phyloP scores from a whole-genome alignment of 2,329 filamentous ascomycete genomes.

The Lasiodiplodia citricola region DNA sequence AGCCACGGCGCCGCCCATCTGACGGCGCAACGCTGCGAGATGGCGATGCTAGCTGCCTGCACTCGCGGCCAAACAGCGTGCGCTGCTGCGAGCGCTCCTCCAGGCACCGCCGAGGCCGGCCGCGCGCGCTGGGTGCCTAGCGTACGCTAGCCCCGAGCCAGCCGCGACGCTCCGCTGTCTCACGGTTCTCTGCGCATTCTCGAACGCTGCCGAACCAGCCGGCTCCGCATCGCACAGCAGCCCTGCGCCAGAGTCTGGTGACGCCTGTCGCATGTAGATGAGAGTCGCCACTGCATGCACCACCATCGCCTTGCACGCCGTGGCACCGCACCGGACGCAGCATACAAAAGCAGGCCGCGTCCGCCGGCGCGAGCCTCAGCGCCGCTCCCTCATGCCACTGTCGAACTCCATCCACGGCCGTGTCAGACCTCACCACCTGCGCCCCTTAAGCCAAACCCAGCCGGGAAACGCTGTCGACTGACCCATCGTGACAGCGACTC shows the following conservation, averaged over 20 bases:
- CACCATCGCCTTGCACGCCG: constrained; percentile 14
- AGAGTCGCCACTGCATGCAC: constrained; percentile 17
- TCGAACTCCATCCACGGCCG: neutral
- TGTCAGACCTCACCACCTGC: constrained; percentile 12
- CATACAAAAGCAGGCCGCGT: constrained; percentile 19
- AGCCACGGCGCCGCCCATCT: neutral
- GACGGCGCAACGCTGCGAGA: neutral
- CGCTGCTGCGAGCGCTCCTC: neutral
- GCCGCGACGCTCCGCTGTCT: neutral
- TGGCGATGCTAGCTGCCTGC: neutral
- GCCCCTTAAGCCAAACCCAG: constrained; percentile 15
- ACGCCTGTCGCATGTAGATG: constrained; percentile 21
- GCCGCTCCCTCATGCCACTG: constrained; percentile 18
- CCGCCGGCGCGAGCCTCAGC: constrained; percentile 10
- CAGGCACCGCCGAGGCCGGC: neutral
- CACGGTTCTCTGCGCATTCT: constrained; percentile 1
- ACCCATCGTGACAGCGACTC: constrained; percentile 14
- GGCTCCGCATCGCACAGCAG: constrained; percentile 1
- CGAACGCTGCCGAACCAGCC: constrained; percentile 14
- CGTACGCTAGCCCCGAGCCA: neutral
- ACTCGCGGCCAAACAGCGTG: neutral
- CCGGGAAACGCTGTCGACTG: constrained; percentile 13
- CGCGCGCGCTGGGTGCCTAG: neutral
- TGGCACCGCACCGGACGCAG: constrained; percentile 17
- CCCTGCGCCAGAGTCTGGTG: constrained; percentile 2